These are phyloP conservation scores for Penicillium cataractarum DNA, from an alignment of 495 filamentous ascomycete species.

Conservation along the genomic window DNA sequence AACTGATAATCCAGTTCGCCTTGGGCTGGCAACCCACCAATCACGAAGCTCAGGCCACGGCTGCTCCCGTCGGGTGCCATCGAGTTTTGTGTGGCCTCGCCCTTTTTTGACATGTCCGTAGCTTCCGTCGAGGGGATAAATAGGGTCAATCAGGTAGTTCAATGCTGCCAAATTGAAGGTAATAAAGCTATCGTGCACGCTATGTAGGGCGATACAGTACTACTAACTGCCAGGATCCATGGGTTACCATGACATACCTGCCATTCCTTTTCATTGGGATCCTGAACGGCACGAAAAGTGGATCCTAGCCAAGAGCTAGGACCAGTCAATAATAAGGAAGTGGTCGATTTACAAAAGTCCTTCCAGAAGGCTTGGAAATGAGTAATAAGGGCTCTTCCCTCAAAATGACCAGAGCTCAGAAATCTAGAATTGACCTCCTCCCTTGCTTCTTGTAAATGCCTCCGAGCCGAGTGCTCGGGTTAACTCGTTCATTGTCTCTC, in stretches of 20 bases:
- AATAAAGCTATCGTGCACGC: not conserved
- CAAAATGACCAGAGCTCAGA: not conserved
- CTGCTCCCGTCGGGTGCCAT: not conserved
- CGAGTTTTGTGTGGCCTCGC: not conserved
- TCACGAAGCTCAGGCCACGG: not conserved
- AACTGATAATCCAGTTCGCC: not conserved
- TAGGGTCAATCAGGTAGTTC: not conserved
- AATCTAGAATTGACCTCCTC: not conserved
- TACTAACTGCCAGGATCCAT: not conserved
- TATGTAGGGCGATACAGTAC: not conserved
- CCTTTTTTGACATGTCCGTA: not conserved
- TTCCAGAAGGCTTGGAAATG: conserved; percentile 2
- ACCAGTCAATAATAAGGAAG: not conserved
- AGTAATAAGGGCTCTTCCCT: not conserved
- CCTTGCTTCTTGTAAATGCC: conserved; percentile 6
- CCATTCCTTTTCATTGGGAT: not conserved
- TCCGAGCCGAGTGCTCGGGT: not conserved
- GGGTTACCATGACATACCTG: not conserved
- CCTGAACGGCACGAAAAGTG: conserved; percentile 1
- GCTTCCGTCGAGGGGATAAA: not conserved
- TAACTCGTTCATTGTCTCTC: not conserved
- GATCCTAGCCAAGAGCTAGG: conserved; percentile 1
- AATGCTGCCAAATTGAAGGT: not conserved
- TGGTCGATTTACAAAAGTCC: not conserved
- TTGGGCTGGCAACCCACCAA: conserved; percentile 15